A percentile compares a stretch with the other conserved stretches of the same genome.
phyloP scores from a whole-genome alignment of 352 stramenopile species.

The Hyaloperonospora brassicae region DNA sequence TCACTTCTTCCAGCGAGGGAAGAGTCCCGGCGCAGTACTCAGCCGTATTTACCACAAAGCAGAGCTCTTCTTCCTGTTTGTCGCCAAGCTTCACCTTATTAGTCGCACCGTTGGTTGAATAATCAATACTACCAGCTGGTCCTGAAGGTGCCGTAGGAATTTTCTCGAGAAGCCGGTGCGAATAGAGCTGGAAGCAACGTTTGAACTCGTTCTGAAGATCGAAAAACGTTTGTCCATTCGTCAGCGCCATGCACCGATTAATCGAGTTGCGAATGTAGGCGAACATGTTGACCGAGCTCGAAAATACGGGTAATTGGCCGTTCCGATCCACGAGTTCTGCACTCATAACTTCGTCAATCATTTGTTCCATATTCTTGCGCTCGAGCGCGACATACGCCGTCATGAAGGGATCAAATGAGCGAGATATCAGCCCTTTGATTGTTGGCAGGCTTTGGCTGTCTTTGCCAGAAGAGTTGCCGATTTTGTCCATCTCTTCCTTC shows the following conservation, averaged over 20 bases:
- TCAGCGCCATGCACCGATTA: constrained; percentile 94
- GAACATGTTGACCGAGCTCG: constrained; percentile 96
- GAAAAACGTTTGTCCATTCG: constrained; percentile 97
- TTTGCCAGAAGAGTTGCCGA: constrained; percentile 29
- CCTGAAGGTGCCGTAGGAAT: constrained; percentile 37
- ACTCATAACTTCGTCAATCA: constrained; percentile 87
- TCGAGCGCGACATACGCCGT: constrained; percentile 94
- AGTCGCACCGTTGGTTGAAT: constrained; percentile 13
- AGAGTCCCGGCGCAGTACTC: constrained; percentile 97
- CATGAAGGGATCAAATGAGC: constrained; percentile 97
- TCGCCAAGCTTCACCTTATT: constrained; percentile 60
- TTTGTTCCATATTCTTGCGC: constrained; percentile 92
- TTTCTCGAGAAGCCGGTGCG: constrained; percentile 64
- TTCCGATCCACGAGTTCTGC: constrained; percentile 92
- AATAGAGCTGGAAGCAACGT: constrained; percentile 67
- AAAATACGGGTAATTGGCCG: constrained; percentile 93
- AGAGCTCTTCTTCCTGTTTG: constrained; percentile 92
- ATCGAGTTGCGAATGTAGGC: constrained; percentile 98
- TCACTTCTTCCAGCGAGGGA: constrained; percentile 94
- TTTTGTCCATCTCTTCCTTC: constrained; percentile 58
- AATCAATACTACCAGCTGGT: constrained; percentile 14
- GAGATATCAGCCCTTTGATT: constrained; percentile 82
- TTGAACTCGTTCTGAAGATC: constrained; percentile 93
- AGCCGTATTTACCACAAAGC: constrained; percentile 97
- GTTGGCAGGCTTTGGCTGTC: constrained; percentile 48